These are phyloP conservation scores for Phytopythium ostracodes DNA, from an alignment of 352 stramenopile genomes.

Conservation along the genomic window DNA sequence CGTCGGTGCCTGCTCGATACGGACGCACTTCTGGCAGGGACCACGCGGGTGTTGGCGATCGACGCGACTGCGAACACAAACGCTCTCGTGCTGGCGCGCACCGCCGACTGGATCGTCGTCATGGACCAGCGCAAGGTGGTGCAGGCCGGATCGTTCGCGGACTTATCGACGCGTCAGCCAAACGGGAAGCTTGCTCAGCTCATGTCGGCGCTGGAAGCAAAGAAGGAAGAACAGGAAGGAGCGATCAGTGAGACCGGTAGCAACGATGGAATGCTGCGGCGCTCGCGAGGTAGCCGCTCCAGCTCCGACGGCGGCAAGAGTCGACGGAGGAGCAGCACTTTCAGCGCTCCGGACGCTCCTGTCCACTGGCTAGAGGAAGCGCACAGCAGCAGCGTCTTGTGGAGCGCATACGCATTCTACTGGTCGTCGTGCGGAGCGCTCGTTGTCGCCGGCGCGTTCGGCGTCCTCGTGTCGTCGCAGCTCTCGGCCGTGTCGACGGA, in stretches of 20 bases:
- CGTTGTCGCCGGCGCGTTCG: constrained; percentile 26
- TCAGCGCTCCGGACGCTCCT: constrained; percentile 18
- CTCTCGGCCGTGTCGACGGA: constrained; percentile 52
- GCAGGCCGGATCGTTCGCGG: constrained; percentile 58
- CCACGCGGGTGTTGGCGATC: constrained; percentile 38
- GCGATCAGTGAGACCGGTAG: neutral
- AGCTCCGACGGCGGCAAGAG: neutral
- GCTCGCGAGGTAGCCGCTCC: neutral
- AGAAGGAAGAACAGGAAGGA: neutral
- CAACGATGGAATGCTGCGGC: neutral
- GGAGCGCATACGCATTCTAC: constrained; percentile 40
- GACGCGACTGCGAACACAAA: constrained; percentile 27
- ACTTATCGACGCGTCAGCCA: constrained; percentile 33
- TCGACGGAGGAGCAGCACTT: constrained; percentile 1
- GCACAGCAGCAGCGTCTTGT: constrained; percentile 34
- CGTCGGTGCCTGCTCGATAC: constrained; percentile 43
- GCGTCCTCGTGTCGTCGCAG: constrained; percentile 40
- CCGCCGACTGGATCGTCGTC: constrained; percentile 67
- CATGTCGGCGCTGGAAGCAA: constrained; percentile 11
- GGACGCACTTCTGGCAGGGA: constrained; percentile 32
- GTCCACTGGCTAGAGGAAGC: constrained; percentile 20
- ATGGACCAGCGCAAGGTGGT: constrained; percentile 64
- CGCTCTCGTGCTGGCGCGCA: constrained; percentile 45
- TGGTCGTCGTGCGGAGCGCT: constrained; percentile 39
- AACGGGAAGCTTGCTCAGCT: constrained; percentile 44